Evolutionary conservation across 2,329 filamentous ascomycete species (phyloP).

Genomic region (Pseudogymnoascus sp.): DNA sequence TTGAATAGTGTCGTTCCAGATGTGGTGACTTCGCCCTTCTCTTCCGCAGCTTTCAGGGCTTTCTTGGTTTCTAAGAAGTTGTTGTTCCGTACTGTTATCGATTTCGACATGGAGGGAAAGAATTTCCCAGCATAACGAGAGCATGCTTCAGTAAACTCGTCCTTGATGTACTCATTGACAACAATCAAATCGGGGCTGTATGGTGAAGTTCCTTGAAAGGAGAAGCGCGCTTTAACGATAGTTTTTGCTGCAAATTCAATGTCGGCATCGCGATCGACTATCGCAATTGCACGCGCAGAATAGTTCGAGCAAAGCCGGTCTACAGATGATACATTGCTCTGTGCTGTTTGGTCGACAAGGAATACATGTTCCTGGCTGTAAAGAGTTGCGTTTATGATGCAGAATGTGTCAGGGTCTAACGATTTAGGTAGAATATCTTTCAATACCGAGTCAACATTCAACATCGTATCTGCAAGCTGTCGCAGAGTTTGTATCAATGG

Average conservation of each 20-base stretch:
- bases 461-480: conserved; percentile 14
- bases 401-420: conserved; percentile 45
- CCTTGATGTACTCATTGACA: conserved; percentile 57
- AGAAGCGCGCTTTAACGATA: conserved; percentile 49
- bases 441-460: conserved; percentile 38
- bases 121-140: conserved; percentile 33
- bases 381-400: conserved; percentile 33
- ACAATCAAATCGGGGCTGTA: conserved; percentile 58
- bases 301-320: conserved; percentile 34
- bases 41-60: conserved; percentile 5
- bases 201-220: conserved; percentile 49
- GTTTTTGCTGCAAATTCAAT: conserved; percentile 46
- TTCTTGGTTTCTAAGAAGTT: background rate
- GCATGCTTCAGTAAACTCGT: conserved; percentile 47
- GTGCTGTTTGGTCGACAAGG: conserved; percentile 16
- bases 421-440: conserved; percentile 34
- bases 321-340: conserved; percentile 13
- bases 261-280: conserved; percentile 57
- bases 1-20: background rate
- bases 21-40: background rate
- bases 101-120: conserved; percentile 16
- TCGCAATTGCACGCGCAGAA: conserved; percentile 41
- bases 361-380: conserved; percentile 21
- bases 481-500: background rate
- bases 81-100: background rate